These are phyloP conservation scores for Claviceps lovelessii DNA, from an alignment of 2,329 filamentous ascomycete genomes.

Conservation along the genomic window DNA sequence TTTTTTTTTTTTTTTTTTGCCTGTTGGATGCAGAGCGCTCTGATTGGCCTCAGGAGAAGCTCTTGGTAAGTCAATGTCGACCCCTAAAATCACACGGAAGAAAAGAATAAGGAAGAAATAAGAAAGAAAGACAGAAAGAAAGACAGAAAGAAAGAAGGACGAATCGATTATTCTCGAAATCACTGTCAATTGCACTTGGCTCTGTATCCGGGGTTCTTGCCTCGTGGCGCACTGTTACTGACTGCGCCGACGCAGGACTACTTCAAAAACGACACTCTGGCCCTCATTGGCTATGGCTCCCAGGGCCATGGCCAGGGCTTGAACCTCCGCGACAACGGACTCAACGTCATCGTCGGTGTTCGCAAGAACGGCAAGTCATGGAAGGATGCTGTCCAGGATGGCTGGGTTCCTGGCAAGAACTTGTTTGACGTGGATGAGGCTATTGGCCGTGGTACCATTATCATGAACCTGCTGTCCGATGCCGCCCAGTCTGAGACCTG, in stretches of 20 bases:
- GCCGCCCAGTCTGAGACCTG: slow-evolving; percentile 98
- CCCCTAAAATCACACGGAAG: not conserved
- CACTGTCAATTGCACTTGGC: slow-evolving; percentile 1
- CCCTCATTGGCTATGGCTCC: slow-evolving; percentile 94
- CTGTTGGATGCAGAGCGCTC: slow-evolving; percentile 57
- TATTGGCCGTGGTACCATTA: slow-evolving; percentile 78
- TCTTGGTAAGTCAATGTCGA: slow-evolving; percentile 53
- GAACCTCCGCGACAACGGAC: slow-evolving; percentile 98
- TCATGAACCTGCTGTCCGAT: slow-evolving; percentile 99
- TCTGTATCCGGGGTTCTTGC: not conserved
- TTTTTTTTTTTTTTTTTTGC: not conserved
- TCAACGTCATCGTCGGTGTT: slow-evolving; percentile 98
- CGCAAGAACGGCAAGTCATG: slow-evolving; percentile 96
- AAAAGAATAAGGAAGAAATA: too few species aligned
- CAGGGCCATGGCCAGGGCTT: slow-evolving; percentile 98
- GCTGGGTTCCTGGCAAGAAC: slow-evolving; percentile 97
- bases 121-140: not conserved
- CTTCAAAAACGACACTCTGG: slow-evolving; percentile 99
- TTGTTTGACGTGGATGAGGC: slow-evolving; percentile 97
- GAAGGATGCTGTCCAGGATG: slow-evolving; percentile 94
- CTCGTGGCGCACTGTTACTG: not conserved
- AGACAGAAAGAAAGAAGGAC: not conserved
- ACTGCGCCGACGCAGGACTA: slow-evolving; percentile 51
- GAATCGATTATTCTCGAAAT: not conserved
- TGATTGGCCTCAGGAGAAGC: slow-evolving; percentile 98